Conservation (phyloP, 176 grass and related monocot species). For the Triticum timopheevii region DNA sequence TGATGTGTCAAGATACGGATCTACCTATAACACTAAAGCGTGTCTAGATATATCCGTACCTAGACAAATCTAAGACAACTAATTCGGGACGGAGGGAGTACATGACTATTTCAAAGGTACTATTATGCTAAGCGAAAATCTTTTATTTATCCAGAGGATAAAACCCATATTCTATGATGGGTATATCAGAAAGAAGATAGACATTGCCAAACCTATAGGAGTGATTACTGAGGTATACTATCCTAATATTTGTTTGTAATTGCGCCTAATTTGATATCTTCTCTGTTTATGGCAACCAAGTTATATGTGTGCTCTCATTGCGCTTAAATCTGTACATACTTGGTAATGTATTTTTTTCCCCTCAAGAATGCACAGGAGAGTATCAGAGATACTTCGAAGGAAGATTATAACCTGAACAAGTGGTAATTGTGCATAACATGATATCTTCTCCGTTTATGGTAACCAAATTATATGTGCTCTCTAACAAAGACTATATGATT, state of each 20-base stretch:
- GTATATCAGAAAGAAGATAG: conserved; percentile 28
- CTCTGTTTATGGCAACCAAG: not conserved
- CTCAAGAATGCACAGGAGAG: not conserved
- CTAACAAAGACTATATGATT: not conserved
- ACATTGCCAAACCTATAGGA: not conserved
- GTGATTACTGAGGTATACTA: not conserved
- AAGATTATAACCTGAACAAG: conserved; percentile 7
- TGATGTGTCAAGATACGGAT: too few relatives aligned
- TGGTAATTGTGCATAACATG: not conserved
- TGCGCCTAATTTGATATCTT: not conserved
- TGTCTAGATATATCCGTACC: too few relatives aligned
- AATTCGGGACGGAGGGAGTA: too few relatives aligned
- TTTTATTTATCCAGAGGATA: not conserved
- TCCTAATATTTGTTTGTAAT: not conserved
- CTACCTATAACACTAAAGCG: too few relatives aligned
- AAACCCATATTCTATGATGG: conserved; percentile 16
- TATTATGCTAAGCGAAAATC: conserved; percentile 1
- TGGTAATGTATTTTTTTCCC: not conserved
- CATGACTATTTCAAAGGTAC: not conserved
- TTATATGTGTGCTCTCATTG: not conserved
- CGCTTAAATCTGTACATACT: not conserved
- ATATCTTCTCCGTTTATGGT: not conserved
- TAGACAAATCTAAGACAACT: too few relatives aligned
- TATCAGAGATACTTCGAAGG: conserved; percentile 10
- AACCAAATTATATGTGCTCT: not conserved